These are phyloP conservation scores for Albizia julibrissin DNA, from an alignment of 306 rosid species.

Conservation along the genomic window DNA sequence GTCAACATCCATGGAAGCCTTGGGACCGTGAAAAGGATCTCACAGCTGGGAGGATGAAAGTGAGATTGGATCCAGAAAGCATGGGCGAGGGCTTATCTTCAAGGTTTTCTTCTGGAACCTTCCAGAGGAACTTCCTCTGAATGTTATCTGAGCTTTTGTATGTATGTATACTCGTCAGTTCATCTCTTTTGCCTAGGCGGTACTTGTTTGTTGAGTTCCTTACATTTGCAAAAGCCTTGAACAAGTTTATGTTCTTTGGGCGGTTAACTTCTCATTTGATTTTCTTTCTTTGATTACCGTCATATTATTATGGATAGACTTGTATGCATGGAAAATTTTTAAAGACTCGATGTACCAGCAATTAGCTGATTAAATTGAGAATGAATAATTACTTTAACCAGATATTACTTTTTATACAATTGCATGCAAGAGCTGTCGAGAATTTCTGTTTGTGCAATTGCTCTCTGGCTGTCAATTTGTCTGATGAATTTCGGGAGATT, in stretches of 20 bases:
- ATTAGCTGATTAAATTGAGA: neutral
- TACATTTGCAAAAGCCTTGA: neutral
- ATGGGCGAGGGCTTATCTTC: conserved; percentile 74
- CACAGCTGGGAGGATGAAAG: conserved; percentile 61
- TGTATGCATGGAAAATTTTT: neutral
- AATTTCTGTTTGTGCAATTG: neutral
- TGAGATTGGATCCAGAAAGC: conserved; percentile 71
- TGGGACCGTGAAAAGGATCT: conserved; percentile 96
- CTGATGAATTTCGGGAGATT: neutral
- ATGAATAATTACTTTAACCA: neutral
- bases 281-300: neutral
- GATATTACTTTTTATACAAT: neutral
- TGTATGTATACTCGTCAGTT: neutral
- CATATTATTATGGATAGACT: neutral
- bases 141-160: neutral
- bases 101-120: conserved; percentile 74
- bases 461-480: neutral
- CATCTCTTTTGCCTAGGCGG: neutral
- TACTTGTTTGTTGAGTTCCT: neutral
- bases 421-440: neutral
- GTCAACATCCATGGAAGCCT: conserved; percentile 98
- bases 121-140: conserved; percentile 88
- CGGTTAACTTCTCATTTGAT: neutral
- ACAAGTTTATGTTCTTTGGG: neutral
- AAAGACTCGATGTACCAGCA: neutral